These are phyloP conservation scores for Aspergillus ellipticus DNA, from an alignment of 495 filamentous ascomycete species.

Conservation along the genomic window DNA sequence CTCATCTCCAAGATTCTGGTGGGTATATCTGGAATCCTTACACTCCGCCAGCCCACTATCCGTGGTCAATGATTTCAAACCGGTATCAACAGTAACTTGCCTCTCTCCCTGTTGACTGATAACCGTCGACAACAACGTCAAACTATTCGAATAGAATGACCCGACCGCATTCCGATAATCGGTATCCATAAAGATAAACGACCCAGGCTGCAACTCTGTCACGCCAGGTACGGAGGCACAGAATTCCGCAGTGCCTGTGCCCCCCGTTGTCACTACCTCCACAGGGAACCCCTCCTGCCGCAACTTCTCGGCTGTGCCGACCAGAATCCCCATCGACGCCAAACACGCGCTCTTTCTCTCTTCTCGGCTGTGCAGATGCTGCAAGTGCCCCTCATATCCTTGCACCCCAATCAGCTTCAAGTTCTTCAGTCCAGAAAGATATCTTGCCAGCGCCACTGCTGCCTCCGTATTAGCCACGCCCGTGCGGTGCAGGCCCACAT, in stretches of 20 bases:
- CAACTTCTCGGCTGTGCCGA: constrained; percentile 24
- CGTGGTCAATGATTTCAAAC: constrained; percentile 37
- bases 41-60: constrained; percentile 39
- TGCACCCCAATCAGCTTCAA: constrained; percentile 33
- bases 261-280: constrained; percentile 33
- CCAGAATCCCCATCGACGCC: constrained; percentile 29
- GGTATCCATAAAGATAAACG: constrained; percentile 43
- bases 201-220: constrained; percentile 37
- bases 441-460: constrained; percentile 26
- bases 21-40: constrained; percentile 28
- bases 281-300: constrained; percentile 29
- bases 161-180: constrained; percentile 39
- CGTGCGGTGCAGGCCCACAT: constrained; percentile 37
- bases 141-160: constrained; percentile 33
- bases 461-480: constrained; percentile 25
- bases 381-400: constrained; percentile 36
- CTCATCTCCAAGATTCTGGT: constrained; percentile 36
- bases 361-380: constrained; percentile 31
- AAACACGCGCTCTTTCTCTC: constrained; percentile 30
- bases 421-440: constrained; percentile 21
- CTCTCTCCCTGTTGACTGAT: constrained; percentile 32
- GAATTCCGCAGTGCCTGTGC: constrained; percentile 37
- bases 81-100: constrained; percentile 33
- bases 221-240: constrained; percentile 36
- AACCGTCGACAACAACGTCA: constrained; percentile 33